phyloP scores from a whole-genome alignment of 805 yeast species.

The Zygotorulaspora sp. region DNA sequence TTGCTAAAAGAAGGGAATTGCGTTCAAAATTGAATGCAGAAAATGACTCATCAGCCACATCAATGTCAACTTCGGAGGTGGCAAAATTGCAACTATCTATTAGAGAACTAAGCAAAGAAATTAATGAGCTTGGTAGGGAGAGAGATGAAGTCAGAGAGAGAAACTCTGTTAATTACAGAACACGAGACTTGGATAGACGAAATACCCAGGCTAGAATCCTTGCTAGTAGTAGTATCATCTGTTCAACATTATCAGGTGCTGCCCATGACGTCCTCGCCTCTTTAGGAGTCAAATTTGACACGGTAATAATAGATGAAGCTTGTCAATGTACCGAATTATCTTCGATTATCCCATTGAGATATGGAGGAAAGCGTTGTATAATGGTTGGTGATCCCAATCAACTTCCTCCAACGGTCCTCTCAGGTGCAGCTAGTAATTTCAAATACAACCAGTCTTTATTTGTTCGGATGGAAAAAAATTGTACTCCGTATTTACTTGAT shows the following conservation, averaged over 20 bases:
- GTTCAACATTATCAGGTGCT: slow-evolving; percentile 89
- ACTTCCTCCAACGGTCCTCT: slow-evolving; percentile 92
- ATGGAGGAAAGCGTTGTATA: slow-evolving; percentile 84
- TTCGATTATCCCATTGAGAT: slow-evolving; percentile 84
- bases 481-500: slow-evolving; percentile 63
- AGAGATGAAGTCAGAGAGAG: slow-evolving; percentile 77
- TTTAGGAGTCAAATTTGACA: slow-evolving; percentile 73
- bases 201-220: slow-evolving; percentile 69
- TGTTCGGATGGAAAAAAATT: slow-evolving; percentile 80
- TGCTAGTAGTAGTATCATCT: slow-evolving; percentile 74
- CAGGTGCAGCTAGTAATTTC: slow-evolving; percentile 75
- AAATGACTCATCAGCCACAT: slow-evolving; percentile 46
- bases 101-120: slow-evolving; percentile 52
- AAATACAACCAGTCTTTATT: slow-evolving; percentile 88
- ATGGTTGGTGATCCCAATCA: slow-evolving; percentile 99
- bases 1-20: slow-evolving; percentile 54
- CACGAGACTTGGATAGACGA: slow-evolving; percentile 72
- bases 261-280: slow-evolving; percentile 83
- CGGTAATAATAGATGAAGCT: slow-evolving; percentile 94
- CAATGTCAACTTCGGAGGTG: slow-evolving; percentile 43
- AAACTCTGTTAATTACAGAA: slow-evolving; percentile 62
- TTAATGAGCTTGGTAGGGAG: slow-evolving; percentile 66
- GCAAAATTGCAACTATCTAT: slow-evolving; percentile 46
- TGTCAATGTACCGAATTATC: slow-evolving; percentile 95
- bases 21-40: slow-evolving; percentile 39